Percentiles rank a stretch among this genome's conserved stretches.
Evolutionary conservation across 768 basidiomycete genomes (phyloP).

Genomic region (Russula dissimulans): DNA sequence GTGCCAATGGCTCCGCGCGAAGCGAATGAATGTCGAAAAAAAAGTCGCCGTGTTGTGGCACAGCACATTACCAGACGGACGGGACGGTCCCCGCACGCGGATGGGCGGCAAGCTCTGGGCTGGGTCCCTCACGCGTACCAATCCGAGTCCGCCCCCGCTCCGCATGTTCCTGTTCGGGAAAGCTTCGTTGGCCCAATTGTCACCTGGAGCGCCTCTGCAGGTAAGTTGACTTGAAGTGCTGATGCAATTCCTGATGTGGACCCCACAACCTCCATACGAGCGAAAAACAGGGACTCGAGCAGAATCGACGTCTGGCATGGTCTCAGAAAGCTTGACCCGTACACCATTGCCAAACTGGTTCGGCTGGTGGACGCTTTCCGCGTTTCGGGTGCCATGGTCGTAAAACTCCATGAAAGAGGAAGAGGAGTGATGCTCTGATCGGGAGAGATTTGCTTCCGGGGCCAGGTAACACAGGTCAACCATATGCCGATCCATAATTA

Average conservation of each 20-base stretch:
- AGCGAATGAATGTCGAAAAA: neutral
- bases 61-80: neutral
- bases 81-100: neutral
- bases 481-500: neutral
- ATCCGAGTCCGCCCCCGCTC: neutral
- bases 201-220: neutral
- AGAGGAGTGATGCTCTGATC: neutral
- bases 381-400: neutral
- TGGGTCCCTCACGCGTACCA: neutral
- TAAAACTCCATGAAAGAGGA: neutral
- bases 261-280: neutral
- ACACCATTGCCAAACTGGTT: neutral
- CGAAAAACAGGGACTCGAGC: neutral
- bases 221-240: neutral
- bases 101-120: neutral
- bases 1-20: neutral
- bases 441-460: neutral
- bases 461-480: neutral
- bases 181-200: neutral
- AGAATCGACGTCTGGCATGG: neutral
- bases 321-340: neutral
- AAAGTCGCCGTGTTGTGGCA: conserved; percentile 3
- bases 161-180: neutral
- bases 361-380: neutral
- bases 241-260: neutral